Evolutionary conservation across 140 eudicot genomes (phyloP), one percentile per base, ranked within the genome.

Genomic region (Senecio squalidus): DNA sequence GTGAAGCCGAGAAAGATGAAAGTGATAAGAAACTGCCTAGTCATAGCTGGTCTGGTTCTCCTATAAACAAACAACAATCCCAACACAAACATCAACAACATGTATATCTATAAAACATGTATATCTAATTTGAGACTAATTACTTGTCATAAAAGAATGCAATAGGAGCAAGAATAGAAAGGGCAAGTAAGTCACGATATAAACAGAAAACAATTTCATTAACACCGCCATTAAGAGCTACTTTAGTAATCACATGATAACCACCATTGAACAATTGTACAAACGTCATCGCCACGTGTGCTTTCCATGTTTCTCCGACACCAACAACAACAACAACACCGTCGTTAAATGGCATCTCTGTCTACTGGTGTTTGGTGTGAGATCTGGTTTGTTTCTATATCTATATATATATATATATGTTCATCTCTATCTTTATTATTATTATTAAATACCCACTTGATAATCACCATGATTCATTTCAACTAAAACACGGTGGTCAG

Each of bases 1-100:
- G 88, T 82, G 52, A 86, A 74, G 26, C 95, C 95, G 54, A 86
- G 95, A 78, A 86, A 78, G 69, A 83, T 49, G 70, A 86, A 78
- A 61, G 84, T 29, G 49, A 83, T 39, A 38, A 86, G 81, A 43
- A 86, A 47, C 40, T 60, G 76, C 64, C 64, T 83, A 60, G 82
- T 82, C 74, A 86, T 68, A n/a, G 95, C 81, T 55, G 92, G 88
- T 52, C 95, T 78, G 55, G 62, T 62, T 67, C 91, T 68, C 78
- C 95, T 86, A 68, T 79, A 86, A 47, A 69, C 26, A 69, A 39
- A 54, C 8, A 41, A 66, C 15, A 55, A 55, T 23, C 14, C 10
- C 40, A 60, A 24, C 18, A 21, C 2, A 45, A 17, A 30, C 26
- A 28, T 17, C 2, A 6, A 53, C n/a, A 53, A 33, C 7, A 20